A percentile compares a stretch with the other conserved stretches of the same genome.
Evolutionary conservation across 805 yeast species (phyloP).

Genomic region (Nakazawaea peltata): DNA sequence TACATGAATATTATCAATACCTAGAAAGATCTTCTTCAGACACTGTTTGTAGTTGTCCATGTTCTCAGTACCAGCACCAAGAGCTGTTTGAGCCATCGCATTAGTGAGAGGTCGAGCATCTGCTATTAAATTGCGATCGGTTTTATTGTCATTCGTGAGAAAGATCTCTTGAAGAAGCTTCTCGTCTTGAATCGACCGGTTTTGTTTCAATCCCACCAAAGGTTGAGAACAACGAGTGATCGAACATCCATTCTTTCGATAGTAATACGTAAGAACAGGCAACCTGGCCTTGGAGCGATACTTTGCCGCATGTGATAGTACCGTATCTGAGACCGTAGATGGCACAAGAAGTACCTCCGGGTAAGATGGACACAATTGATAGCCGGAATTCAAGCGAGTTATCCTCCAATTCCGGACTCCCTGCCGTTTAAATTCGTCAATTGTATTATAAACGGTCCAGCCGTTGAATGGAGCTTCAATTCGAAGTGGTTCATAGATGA

Average conservation of each 20-base stretch:
- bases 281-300: slow-evolving; percentile 81
- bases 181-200: slow-evolving; percentile 88
- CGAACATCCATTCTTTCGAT: slow-evolving; percentile 60
- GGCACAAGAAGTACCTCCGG: slow-evolving; percentile 71
- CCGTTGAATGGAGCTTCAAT: slow-evolving; percentile 58
- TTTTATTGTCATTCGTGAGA: slow-evolving; percentile 36
- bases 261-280: slow-evolving; percentile 75
- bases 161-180: slow-evolving; percentile 69
- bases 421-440: slow-evolving; percentile 65
- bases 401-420: slow-evolving; percentile 60
- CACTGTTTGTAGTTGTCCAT: slow-evolving; percentile 75
- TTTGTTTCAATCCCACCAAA: slow-evolving; percentile 80
- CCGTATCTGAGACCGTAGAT: slow-evolving; percentile 67
- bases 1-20: slow-evolving; percentile 92
- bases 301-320: slow-evolving; percentile 74
- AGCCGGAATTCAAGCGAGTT: slow-evolving; percentile 54
- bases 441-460: slow-evolving; percentile 64
- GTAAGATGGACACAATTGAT: slow-evolving; percentile 66
- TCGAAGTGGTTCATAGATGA: slow-evolving; percentile 65
- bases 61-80: slow-evolving; percentile 97
- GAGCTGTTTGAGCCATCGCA: slow-evolving; percentile 92
- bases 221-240: slow-evolving; percentile 93
- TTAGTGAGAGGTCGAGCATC: slow-evolving; percentile 92
- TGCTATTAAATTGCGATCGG: slow-evolving; percentile 54
- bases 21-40: slow-evolving; percentile 68